These are phyloP conservation scores for Myxozyma melibiosi DNA, from an alignment of 805 yeast genomes.

Conservation along the genomic window DNA sequence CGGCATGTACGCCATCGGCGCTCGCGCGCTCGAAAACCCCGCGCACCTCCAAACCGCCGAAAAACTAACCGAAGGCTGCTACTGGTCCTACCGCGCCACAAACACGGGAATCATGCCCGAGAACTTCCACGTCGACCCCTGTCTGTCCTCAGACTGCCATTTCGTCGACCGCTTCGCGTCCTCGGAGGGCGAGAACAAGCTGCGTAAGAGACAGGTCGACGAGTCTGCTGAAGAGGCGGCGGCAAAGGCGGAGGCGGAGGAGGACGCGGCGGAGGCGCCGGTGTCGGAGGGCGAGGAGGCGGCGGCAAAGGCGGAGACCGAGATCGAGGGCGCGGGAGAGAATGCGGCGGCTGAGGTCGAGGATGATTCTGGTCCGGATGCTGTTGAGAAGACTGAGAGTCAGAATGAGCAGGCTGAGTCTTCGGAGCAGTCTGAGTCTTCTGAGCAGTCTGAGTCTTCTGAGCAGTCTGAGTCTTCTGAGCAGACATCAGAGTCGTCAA, in stretches of 20 bases:
- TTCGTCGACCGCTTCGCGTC: constrained; percentile 11
- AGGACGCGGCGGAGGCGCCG: background rate
- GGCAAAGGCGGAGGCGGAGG: background rate
- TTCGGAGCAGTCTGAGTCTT: background rate
- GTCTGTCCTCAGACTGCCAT: constrained; percentile 20
- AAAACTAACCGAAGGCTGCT: constrained; percentile 54
- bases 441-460: background rate
- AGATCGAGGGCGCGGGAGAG: background rate
- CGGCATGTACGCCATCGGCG: constrained; percentile 55
- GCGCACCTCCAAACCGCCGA: constrained; percentile 48
- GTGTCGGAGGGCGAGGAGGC: background rate
- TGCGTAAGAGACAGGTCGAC: constrained; percentile 11
- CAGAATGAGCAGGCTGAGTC: no score
- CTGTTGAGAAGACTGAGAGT: background rate
- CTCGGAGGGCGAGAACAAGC: background rate
- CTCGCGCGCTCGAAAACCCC: constrained; percentile 46
- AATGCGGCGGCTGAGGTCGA: background rate
- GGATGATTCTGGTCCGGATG: background rate
- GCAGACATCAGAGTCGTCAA: no score
- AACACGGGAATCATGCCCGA: constrained; percentile 52
- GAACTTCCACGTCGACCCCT: constrained; percentile 41
- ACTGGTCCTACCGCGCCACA: constrained; percentile 46
- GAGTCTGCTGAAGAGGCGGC: constrained; percentile 1
- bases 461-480: no score
- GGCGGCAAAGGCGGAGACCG: background rate